Base-by-base conservation (phyloP, 441 rosid genomes). In the Croton setiger region DNA sequence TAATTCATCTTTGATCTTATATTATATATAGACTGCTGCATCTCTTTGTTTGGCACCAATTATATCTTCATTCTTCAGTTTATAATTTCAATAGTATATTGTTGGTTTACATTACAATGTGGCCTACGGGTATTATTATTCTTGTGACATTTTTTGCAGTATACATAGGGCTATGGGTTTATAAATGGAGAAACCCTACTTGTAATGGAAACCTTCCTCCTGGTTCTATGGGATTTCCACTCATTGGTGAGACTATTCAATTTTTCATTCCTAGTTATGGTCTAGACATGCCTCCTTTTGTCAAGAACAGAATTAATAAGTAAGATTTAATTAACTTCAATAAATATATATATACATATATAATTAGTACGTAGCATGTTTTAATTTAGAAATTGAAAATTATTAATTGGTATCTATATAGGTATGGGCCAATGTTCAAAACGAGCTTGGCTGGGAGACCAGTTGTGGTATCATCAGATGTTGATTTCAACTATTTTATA, bases 121-220 rank as follows among this genome's bases (percentile, higher is more conserved):
- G 49, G 66, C 11, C 5, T 4, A 6, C 41, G 15, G 58, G 52
- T 27, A 37, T 52, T 55, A 17, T 7, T 55, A 31, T 44, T 41
- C 9, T 18, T 41, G 15, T 18, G 4, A 33, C 71, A 9, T 39
- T 72, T 44, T 17, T 52, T 31, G 5, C 72, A 9, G 8, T 64
- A 1, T n/a, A 49, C 31, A 11, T 70, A 33, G 57, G 41, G 4
- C 51, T 11, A 33, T 74, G 81, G 72, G 23, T 58, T 7, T 63
- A 70, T 51, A 75, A 49, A 49, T 68, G 81, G 78, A 71, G 60
- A 62, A 71, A 74, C 37, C 71, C 78, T 8, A 23, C 39, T 12
- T 78, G 68, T 67, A 64, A 71, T 7, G 81, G 75, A 12, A 57
- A 39, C 2, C 82, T 79, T 36, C 82, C 80, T 56, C 80, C 78